Conservation (phyloP, 352 stramenopile genomes). For the Globisporangium echinulatum region DNA sequence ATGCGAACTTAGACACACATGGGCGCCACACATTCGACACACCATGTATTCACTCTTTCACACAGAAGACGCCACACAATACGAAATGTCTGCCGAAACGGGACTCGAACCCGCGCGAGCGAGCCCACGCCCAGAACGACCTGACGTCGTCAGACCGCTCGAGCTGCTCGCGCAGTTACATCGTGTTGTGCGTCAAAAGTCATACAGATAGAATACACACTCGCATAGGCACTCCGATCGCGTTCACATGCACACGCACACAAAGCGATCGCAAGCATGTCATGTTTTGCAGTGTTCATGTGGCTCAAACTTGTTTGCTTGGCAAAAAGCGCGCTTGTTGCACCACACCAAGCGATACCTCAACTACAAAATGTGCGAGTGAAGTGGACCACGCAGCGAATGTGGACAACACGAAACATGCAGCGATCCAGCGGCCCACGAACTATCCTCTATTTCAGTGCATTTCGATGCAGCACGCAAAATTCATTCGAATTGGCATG, state of each 20-base stretch:
- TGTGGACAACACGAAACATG: neutral
- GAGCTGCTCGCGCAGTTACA: constrained; percentile 1
- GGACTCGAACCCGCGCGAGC: constrained; percentile 61
- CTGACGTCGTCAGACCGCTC: neutral
- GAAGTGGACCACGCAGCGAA: neutral
- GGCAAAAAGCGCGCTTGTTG: neutral
- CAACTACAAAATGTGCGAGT: too few relatives aligned
- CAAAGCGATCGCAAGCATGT: too few relatives aligned
- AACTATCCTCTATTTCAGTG: neutral
- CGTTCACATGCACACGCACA: too few relatives aligned
- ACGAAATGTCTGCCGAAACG: neutral
- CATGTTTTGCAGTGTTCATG: neutral
- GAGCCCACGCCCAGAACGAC: too few relatives aligned
- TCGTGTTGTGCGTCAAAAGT: neutral
- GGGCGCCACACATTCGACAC: constrained; percentile 5
- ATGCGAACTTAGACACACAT: constrained; percentile 31
- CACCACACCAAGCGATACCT: too few relatives aligned
- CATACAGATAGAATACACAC: constrained; percentile 6
- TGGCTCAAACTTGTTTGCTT: neutral
- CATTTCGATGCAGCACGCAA: neutral
- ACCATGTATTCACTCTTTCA: too few relatives aligned
- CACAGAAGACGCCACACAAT: too few relatives aligned
- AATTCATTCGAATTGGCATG: neutral
- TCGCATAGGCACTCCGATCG: neutral
- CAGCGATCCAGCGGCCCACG: too few relatives aligned